Base-by-base conservation (phyloP, 306 rosid genomes). In the Calophaca sinica region DNA sequence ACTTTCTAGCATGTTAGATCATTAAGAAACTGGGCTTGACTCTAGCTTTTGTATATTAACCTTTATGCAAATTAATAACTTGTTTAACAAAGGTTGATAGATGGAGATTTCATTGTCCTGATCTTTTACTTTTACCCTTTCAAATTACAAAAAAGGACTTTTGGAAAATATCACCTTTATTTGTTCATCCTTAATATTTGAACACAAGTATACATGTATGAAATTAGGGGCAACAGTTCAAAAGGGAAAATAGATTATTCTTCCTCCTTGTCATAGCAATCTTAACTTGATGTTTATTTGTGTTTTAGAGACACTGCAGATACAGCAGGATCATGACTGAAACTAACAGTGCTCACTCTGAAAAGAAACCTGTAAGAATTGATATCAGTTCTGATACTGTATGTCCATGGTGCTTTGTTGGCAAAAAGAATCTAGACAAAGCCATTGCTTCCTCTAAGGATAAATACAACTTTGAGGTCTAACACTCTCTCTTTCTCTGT, bases 401-500 rank as follows among this genome's bases (percentile, higher is more conserved):
- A 2, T 94, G 98, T 79, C 98, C 97, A 9, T 94, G 96, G 96
- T 94, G 97, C 84, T 88, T 84, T 75, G 86, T 94, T 76, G 98
- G 98, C 62, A 91, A 90, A 76, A 89, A 26, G 46, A 84, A 94
- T 84, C 91, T 94, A 3, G 98, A 94, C 80, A 83, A 84, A 75
- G 97, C 98, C 81, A 70, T 91, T 4, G 89, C 85, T 52, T 78
- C 89, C 38, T 83, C 94, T 54, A 78, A 82, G 52, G 93, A 88
- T 79, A 78, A 86, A 74, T 91, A 83, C 79, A 81, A 86, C 77
- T 91, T 91, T 74, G 85, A 90, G 96, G 98, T 91, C 63, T 54
- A 45, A 45, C 12, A 28, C 74, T 51, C 75, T 53, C 36, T n/a
- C 12, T 57, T 0, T 31, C 5, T 45, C 5, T 68, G 15, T 38